phyloP scores from a whole-genome alignment of 1,284 basidiomycete genomes.

The Cryptococcus wingfieldii region DNA sequence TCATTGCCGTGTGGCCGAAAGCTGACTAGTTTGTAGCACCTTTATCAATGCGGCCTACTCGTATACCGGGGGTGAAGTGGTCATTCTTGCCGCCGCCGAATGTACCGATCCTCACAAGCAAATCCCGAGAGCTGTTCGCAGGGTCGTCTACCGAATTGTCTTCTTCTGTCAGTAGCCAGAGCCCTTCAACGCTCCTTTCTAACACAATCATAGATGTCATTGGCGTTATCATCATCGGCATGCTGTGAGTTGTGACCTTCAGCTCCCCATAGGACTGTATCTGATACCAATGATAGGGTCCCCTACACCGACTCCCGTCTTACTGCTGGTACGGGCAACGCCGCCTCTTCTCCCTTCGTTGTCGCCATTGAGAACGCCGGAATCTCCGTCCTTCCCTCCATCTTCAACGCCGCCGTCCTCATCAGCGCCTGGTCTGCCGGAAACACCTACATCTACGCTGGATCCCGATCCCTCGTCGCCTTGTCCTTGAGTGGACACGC shows the following conservation, averaged over 20 bases:
- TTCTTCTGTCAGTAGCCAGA: conserved; percentile 4
- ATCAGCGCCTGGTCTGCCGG: conserved; percentile 71
- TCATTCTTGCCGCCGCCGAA: conserved; percentile 20
- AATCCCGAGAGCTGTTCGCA: conserved; percentile 15
- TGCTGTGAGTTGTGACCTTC: conserved; percentile 48
- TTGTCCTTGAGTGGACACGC: conserved; percentile 70
- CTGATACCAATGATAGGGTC: conserved; percentile 42
- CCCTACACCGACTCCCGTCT: conserved; percentile 60
- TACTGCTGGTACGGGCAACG: conserved; percentile 52
- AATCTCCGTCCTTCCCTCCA: conserved; percentile 64
- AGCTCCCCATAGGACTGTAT: no score
- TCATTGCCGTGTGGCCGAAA: no score
- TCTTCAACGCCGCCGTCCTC: conserved; percentile 59
- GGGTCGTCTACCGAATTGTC: conserved; percentile 15
- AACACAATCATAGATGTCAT: conserved; percentile 6
- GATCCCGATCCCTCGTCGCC: conserved; percentile 76
- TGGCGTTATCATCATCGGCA: conserved; percentile 57
- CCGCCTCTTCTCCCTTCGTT: conserved; percentile 64
- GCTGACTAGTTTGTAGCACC: neutral
- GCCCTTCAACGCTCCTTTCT: no score
- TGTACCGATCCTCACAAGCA: conserved; percentile 6
- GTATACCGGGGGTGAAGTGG: conserved; percentile 49
- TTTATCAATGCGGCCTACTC: conserved; percentile 54
- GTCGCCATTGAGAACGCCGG: conserved; percentile 61
- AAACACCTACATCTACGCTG: conserved; percentile 75